Evolutionary conservation across 306 rosid genomes (phyloP).

Genomic region (Dryas octopetala): DNA sequence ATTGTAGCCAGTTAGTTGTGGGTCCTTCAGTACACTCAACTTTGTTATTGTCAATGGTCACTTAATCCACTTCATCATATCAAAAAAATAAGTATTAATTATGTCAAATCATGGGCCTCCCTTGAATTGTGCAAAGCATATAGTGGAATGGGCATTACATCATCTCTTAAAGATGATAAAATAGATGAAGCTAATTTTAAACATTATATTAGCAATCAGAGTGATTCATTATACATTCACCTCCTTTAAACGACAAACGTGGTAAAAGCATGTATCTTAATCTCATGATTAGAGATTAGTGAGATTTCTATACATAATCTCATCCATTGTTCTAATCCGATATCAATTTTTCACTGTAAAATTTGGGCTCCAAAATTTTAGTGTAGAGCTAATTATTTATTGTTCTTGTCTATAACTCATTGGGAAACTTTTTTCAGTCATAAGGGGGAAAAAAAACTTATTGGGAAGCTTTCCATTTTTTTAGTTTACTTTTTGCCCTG

Average conservation of each 20-base stretch:
- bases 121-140: no score
- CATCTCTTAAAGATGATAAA: slow-evolving; percentile 17
- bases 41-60: no score
- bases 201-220: slow-evolving; percentile 26
- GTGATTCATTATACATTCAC: slow-evolving; percentile 28
- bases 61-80: no score
- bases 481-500: slow-evolving; percentile 18
- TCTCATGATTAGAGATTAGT: slow-evolving; percentile 38
- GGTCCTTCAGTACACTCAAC: no score
- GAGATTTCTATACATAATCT: not conserved
- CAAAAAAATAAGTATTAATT: no score
- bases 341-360: not conserved
- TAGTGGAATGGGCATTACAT: no score
- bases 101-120: no score
- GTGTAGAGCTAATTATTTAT: not conserved
- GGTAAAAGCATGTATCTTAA: slow-evolving; percentile 49
- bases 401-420: not conserved
- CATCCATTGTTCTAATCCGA: slow-evolving; percentile 7
- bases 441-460: not conserved
- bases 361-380: slow-evolving; percentile 17
- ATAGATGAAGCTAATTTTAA: slow-evolving; percentile 24
- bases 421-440: not conserved
- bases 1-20: no score
- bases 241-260: slow-evolving; percentile 57
- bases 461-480: slow-evolving; percentile 25